phyloP scores from a whole-genome alignment of 352 stramenopile genomes.

The Pythium insidiosum region DNA sequence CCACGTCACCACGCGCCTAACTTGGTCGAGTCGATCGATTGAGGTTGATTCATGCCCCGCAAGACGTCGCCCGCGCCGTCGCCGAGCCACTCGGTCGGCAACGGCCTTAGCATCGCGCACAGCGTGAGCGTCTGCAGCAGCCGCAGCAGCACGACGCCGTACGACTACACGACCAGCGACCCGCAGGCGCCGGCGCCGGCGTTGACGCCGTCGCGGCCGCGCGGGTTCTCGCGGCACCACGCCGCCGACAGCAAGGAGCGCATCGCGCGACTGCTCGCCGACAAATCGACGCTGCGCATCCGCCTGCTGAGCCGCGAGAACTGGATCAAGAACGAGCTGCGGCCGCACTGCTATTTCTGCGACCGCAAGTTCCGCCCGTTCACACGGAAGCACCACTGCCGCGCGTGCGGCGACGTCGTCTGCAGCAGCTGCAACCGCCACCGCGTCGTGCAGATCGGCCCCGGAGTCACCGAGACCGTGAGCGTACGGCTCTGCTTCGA shows the following conservation, averaged over 20 bases:
- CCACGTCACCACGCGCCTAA: no score
- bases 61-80: no score
- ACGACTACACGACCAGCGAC: no score
- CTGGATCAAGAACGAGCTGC: slow-evolving; percentile 67
- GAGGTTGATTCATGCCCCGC: no score
- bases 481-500: slow-evolving; percentile 64
- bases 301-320: slow-evolving; percentile 50
- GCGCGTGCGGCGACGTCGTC: slow-evolving; percentile 70
- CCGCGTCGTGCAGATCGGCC: slow-evolving; percentile 34
- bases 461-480: slow-evolving; percentile 16
- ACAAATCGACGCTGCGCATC: slow-evolving; percentile 47
- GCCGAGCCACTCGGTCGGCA: no score
- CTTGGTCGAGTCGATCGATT: no score
- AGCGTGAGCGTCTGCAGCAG: no score
- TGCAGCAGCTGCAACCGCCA: slow-evolving; percentile 67
- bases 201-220: no score
- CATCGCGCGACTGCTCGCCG: slow-evolving; percentile 42
- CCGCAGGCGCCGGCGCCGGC: no score
- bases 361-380: slow-evolving; percentile 70
- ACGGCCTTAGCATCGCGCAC: no score
- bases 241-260: slow-evolving; percentile 37
- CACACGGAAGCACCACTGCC: slow-evolving; percentile 71
- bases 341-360: slow-evolving; percentile 73
- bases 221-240: slow-evolving; percentile 41
- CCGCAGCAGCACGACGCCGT: no score